Conservation (phyloP, 2,329 filamentous ascomycete genomes). For the Cyphellophora europaea region DNA sequence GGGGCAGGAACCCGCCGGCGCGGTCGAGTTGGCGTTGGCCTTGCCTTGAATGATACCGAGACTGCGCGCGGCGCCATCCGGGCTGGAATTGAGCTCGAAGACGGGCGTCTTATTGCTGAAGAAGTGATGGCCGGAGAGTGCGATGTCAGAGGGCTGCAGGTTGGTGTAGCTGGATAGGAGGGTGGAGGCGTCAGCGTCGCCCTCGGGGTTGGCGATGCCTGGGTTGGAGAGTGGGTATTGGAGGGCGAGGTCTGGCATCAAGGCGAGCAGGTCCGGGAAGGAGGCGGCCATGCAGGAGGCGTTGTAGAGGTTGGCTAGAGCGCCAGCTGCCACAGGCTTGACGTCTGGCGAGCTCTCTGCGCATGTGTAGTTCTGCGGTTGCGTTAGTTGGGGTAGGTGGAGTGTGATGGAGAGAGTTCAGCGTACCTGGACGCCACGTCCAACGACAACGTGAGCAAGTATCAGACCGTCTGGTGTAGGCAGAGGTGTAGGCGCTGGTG, state of each 20-base stretch:
- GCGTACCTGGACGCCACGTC: conserved; percentile 60
- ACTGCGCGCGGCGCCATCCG: conserved; percentile 24
- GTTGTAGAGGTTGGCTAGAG: conserved; percentile 79
- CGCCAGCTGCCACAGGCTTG: conserved; percentile 58
- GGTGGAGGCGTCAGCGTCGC: conserved; percentile 19
- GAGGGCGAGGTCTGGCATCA: conserved; percentile 59
- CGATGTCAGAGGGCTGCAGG: conserved; percentile 46
- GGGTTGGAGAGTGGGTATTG: conserved; percentile 48
- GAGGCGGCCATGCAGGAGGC: conserved; percentile 67
- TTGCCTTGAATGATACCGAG: conserved; percentile 54
- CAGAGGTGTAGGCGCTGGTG: conserved; percentile 45
- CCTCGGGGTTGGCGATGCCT: conserved; percentile 15
- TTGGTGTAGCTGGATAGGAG: conserved; percentile 30
- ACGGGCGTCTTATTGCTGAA: conserved; percentile 67
- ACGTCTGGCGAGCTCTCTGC: conserved; percentile 49
- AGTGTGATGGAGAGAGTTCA: neutral
- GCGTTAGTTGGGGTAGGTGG: conserved; percentile 10
- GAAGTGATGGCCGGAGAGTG: conserved; percentile 69
- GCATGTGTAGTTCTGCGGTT: conserved; percentile 83
- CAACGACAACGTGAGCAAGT: conserved; percentile 72
- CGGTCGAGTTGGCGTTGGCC: conserved; percentile 52
- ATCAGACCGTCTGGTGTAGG: conserved; percentile 53
- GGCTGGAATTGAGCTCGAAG: conserved; percentile 58
- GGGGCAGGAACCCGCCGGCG: conserved; percentile 49
- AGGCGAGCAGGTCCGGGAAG: conserved; percentile 56